Evolutionary conservation across 164 flowering plant genomes (phyloP).

Genomic region (Magnolia kwangsiensis): DNA sequence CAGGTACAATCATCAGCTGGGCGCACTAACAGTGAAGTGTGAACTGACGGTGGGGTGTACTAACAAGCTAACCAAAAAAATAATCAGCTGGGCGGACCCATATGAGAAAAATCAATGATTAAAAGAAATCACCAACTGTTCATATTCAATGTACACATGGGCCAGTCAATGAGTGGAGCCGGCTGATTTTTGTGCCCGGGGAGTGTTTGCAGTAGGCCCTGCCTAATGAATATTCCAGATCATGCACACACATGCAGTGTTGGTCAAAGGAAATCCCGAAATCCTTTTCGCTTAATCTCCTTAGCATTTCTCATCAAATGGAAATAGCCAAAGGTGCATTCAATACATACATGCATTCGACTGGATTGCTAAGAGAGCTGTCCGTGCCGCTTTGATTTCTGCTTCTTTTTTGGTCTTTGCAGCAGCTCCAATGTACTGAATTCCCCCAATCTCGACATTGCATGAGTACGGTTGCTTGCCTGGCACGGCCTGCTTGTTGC

Average conservation of each 20-base stretch:
- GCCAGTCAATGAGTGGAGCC: not conserved
- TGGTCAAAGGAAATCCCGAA: not conserved
- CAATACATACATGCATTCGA: constrained; percentile 18
- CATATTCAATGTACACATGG: not conserved
- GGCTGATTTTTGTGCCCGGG: not conserved
- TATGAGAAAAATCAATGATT: not conserved
- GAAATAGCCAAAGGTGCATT: not conserved
- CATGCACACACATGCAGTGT: not conserved
- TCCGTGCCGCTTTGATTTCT: constrained; percentile 95
- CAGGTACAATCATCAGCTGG: not conserved
- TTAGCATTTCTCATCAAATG: not conserved
- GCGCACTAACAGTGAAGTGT: no score
- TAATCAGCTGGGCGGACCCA: not conserved
- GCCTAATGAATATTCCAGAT: not conserved
- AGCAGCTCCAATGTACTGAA: constrained; percentile 71
- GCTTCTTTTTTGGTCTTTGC: constrained; percentile 94
- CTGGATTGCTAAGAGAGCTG: constrained; percentile 78
- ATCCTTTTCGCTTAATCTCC: not conserved
- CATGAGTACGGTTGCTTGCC: constrained; percentile 44
- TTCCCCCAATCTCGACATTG: constrained; percentile 82
- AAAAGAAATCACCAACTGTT: not conserved
- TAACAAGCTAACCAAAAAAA: no score
- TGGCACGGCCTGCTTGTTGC: constrained; percentile 38
- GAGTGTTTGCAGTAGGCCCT: not conserved
- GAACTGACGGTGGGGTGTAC: no score